A percentile compares a stretch with the other conserved stretches of the same genome.
Evolutionary conservation across 441 rosid genomes (phyloP).

Genomic region (Pelargonium australe): DNA sequence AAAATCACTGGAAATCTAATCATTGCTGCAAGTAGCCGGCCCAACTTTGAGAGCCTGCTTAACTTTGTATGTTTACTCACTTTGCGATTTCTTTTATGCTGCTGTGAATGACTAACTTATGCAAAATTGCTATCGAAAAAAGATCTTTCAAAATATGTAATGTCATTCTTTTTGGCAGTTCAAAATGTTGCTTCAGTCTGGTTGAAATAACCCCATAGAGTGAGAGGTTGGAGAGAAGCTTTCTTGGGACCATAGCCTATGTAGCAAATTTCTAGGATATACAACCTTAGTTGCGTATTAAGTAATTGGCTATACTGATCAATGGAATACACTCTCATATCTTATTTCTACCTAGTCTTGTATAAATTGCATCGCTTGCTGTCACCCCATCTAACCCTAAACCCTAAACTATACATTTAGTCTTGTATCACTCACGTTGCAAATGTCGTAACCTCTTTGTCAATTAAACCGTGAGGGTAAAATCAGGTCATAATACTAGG

Average conservation of each 20-base stretch:
- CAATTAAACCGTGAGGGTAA: background rate
- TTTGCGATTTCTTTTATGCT: background rate
- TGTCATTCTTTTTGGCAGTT: background rate
- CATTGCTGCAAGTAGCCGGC: conserved; percentile 14
- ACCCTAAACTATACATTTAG: background rate
- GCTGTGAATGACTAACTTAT: background rate
- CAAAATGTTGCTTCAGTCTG: background rate
- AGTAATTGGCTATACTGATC: background rate
- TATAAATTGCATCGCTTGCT: background rate
- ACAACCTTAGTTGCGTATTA: background rate
- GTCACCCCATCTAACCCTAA: too few species aligned
- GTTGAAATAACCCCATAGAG: background rate
- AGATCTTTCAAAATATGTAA: background rate
- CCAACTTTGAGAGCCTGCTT: conserved; percentile 14
- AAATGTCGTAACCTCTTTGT: background rate
- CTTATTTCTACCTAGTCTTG: background rate
- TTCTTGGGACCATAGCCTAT: background rate
- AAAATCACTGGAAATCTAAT: conserved; percentile 15
- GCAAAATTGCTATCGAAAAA: background rate
- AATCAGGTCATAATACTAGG: background rate
- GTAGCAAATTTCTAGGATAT: background rate
- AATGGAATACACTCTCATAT: background rate
- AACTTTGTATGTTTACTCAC: conserved; percentile 8
- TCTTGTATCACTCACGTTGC: background rate
- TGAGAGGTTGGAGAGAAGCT: background rate